phyloP scores from a whole-genome alignment of 345 rosid species.

The Gynandropsis gynandra region DNA sequence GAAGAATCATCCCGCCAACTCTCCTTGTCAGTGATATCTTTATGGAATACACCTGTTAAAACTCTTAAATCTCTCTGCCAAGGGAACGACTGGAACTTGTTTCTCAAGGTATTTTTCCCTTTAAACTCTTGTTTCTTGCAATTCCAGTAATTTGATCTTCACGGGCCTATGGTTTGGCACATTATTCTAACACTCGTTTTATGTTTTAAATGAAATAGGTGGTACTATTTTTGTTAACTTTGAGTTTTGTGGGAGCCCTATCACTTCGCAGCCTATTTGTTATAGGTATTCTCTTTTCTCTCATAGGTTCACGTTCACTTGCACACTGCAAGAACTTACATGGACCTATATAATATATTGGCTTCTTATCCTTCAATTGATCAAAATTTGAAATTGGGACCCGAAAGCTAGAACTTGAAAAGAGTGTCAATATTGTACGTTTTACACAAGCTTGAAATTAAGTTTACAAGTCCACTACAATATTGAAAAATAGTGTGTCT shows the following conservation, averaged over 20 bases:
- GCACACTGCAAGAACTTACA: not conserved
- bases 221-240: conserved; percentile 36
- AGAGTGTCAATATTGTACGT: too few species aligned
- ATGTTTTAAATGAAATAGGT: conserved; percentile 46
- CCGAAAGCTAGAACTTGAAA: too few species aligned
- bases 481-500: too few species aligned
- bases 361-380: too few species aligned
- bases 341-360: not conserved
- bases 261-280: conserved; percentile 49
- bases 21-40: conserved; percentile 50
- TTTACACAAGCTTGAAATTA: too few species aligned
- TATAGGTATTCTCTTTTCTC: conserved; percentile 47
- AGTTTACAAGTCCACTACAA: too few species aligned
- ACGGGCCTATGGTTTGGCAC: not conserved
- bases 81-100: conserved; percentile 72
- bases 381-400: too few species aligned
- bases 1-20: conserved; percentile 45
- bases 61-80: conserved; percentile 56
- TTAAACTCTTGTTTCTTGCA: conserved; percentile 1
- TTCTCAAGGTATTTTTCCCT: conserved; percentile 53
- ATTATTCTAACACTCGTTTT: conserved; percentile 7
- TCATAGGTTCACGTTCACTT: conserved; percentile 12
- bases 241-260: conserved; percentile 57
- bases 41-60: conserved; percentile 53
- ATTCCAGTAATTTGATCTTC: conserved; percentile 6